Base-by-base conservation (phyloP, 2,329 filamentous ascomycete genomes). In the Xylaria digitata region DNA sequence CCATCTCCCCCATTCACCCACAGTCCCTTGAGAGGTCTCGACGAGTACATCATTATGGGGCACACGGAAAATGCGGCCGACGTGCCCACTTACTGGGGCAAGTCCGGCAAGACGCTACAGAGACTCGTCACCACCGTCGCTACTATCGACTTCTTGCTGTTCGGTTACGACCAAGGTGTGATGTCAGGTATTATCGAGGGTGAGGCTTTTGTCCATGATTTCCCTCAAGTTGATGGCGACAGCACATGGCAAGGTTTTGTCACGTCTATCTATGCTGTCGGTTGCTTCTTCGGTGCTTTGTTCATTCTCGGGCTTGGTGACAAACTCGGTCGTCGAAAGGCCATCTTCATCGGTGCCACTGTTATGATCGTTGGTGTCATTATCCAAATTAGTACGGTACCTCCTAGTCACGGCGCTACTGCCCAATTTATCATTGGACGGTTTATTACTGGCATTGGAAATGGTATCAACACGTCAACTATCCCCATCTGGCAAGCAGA, bases 281-380 rank as follows among this genome's bases (percentile, higher is more conserved):
- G 80, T 40, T 82, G 81, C 71, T 78, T 83, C 54, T 63, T 79
- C 21, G 82, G 81, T 59, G 81, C 80, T 43, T 72, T 79, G 7
- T 78, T 79, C 26, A 80, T 80, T 21, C 73, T 82, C n/a, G 65
- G 73, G 7, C 74, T 85, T 21, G 86, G 86, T 15, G 86, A 89
- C 70, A 78, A 82, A 42, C 82, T 88, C 40, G 87, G 86, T 19
- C 82, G 87, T 40, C 83, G 85, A 68, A 82, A 81, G 59, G 85
- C 84, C 2, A 87, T 88, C 69, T 83, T 87, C 68, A 73, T 83
- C 50, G 86, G 86, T 49, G 82, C 82, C 26, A 70, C 76, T 2
- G 79, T 88, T 69, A 85, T 88, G 81, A 82, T 87, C 26, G 73
- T 88, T 37, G 87, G 86, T 37, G 86, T 86, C 43, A 79, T 83